Evolutionary conservation across 1,284 basidiomycete genomes (phyloP).

Genomic region (Sporisorium sorghi): DNA sequence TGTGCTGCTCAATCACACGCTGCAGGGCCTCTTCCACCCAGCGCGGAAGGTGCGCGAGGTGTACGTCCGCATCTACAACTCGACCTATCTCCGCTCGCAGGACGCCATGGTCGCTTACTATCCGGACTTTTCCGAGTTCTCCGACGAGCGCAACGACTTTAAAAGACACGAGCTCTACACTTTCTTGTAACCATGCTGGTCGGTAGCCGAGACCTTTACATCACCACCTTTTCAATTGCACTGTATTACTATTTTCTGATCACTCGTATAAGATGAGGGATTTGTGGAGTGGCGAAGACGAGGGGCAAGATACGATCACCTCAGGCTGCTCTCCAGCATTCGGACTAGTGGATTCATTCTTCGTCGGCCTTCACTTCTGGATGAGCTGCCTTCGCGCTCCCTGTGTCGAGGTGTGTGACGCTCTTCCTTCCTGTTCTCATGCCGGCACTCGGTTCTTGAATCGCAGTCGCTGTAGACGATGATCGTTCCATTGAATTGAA

Average conservation of each 20-base stretch:
- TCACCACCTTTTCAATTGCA: not conserved
- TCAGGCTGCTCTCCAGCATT: too few relatives aligned
- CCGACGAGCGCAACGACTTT: constrained; percentile 63
- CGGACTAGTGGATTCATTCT: too few relatives aligned
- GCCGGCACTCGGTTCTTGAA: too few relatives aligned
- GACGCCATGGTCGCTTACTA: constrained; percentile 95
- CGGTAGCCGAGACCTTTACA: not conserved
- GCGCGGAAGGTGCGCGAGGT: constrained; percentile 94
- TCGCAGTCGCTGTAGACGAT: too few relatives aligned
- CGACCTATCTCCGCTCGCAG: constrained; percentile 79
- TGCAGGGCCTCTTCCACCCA: constrained; percentile 73
- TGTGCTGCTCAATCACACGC: constrained; percentile 82
- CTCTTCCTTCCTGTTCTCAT: too few relatives aligned
- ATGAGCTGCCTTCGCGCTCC: too few relatives aligned
- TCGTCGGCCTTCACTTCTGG: too few relatives aligned
- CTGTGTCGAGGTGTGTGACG: too few relatives aligned
- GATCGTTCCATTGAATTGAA: too few relatives aligned
- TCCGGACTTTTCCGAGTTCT: constrained; percentile 72
- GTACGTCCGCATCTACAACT: constrained; percentile 82
- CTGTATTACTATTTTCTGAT: not conserved
- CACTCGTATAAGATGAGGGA: too few relatives aligned
- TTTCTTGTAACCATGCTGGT: constrained; percentile 27
- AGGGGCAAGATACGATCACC: too few relatives aligned
- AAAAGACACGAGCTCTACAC: constrained; percentile 60
- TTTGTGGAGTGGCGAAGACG: too few relatives aligned